Base-by-base conservation (phyloP, 2,329 filamentous ascomycete species). In the Lachnellula suecica region DNA sequence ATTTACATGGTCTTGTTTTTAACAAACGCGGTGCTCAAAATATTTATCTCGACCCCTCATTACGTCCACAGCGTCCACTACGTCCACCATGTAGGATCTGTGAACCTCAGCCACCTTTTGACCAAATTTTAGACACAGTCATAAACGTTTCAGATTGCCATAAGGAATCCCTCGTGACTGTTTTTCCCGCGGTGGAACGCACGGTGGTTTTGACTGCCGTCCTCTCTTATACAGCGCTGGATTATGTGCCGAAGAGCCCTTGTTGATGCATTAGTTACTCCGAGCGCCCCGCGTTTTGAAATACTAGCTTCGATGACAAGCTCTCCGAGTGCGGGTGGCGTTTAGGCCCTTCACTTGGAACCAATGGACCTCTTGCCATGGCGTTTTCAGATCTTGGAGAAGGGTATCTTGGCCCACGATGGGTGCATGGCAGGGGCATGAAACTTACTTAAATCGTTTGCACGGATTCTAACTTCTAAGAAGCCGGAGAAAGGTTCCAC, bases 121-220 rank as follows among this genome's bases (percentile, higher is more conserved):
- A n/a, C 7, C 10, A 9, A n/a, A n/a, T 5, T 5, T 37, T 17
- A 37, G 34, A 37, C 8, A 37, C 15, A n/a, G 5, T 5, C 34
- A 37, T 10, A 37, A n/a, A 17, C 17, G 34, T 37, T 37, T 37
- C 34, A 37, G n/a, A 17, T 37, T n/a, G n/a, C 15, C 6, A n/a
- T 31, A 13, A 37, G 15, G 8, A n/a, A 9, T 37, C 6, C 8
- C 34, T 37, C 34, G 34, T 37, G 34, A n/a, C n/a, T 37, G 7
- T 37, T n/a, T 6, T 9, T 37, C 10, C 34, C 34, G 15, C 15
- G 34, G 34, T 37, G 8, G 23, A 44, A 22, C 25, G 13, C 25
- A n/a, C n/a, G n/a, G n/a, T n/a, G n/a, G n/a, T n/a, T 20, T 11
- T 19, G 49, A 52, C 49, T 57, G 54, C 54, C 51, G 54, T 27